Evolutionary conservation across 768 basidiomycete genomes (phyloP), one percentile per base, ranked within the genome.

Genomic region (Gymnopilus junonius): DNA sequence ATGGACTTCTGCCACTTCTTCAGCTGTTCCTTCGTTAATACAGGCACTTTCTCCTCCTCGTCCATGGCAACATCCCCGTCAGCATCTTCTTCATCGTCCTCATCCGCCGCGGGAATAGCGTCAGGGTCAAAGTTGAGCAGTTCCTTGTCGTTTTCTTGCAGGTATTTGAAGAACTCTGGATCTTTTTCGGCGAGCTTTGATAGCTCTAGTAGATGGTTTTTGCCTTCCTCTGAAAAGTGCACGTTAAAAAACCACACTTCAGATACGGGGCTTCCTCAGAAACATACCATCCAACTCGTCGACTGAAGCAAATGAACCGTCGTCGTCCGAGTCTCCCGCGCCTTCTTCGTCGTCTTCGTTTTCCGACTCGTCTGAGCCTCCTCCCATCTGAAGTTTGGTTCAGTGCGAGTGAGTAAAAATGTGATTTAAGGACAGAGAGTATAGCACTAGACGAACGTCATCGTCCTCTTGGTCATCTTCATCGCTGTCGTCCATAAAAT

Each of bases 151-250:
- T 99, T 95, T 77, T 99, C 94, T 79, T 96, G 91, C 2, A 99
- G 83, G 73, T 96, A 99, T 77, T 96, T 94, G 89, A 87, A 99
- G 79, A 99, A 99, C 72, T 97, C 97, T n/a, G 97, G 97, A 75
- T 99, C 97, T 74, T 94, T 95, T 76, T 97, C 92, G 1, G 93
- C 93, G 37, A 99, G 85, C 71, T 92, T 89, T 39, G 92, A 89
- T 14, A 99, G 84, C 59, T 97, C 92, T 46, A 88, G 75, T 63
- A 94, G 78, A 80, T 98, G 97, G 4, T 81, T 76, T 56, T 81
- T 80, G 23, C 90, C 93, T 59, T 92, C 91, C 57, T 90, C 92
- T 89, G 23, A 48, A 62, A 39, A 55, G 53, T 8, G 42, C n/a
- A n/a, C n/a, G n/a, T 42, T 15, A 37, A 42, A 35, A 50, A 34